These are phyloP conservation scores for Malassezia furfur DNA, from an alignment of 1,284 basidiomycete species.

Conservation along the genomic window DNA sequence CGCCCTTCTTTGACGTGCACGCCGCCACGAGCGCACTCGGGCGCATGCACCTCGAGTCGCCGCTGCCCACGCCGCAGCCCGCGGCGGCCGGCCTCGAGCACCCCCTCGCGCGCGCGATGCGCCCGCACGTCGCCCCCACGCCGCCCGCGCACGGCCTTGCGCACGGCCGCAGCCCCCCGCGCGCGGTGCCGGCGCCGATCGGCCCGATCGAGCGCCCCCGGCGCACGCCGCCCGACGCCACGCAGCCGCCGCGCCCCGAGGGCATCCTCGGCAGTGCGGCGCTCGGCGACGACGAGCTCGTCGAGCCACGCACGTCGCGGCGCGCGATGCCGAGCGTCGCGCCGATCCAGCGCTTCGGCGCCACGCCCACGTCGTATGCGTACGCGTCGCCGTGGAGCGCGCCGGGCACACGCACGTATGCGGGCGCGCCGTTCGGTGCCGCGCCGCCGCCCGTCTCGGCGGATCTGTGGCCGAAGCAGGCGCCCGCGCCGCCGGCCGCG, in stretches of 20 bases:
- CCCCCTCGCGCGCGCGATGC: neutral
- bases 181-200: slow-evolving; percentile 29
- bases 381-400: slow-evolving; percentile 13
- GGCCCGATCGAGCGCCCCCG: slow-evolving; percentile 45
- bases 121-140: neutral
- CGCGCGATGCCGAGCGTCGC: slow-evolving; percentile 24
- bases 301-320: slow-evolving; percentile 39
- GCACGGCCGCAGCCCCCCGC: slow-evolving; percentile 5
- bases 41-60: slow-evolving; percentile 6
- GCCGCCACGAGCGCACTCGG: slow-evolving; percentile 2
- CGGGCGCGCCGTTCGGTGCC: slow-evolving; percentile 28
- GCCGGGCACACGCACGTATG: slow-evolving; percentile 12
- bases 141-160: neutral
- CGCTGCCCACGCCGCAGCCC: neutral
- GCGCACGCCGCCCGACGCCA: slow-evolving; percentile 17
- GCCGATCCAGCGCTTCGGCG: slow-evolving; percentile 23
- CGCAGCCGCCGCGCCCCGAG: slow-evolving; percentile 21
- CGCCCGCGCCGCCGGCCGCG: neutral
- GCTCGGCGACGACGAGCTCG: slow-evolving; percentile 44
- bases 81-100: neutral
- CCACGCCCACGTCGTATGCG: neutral
- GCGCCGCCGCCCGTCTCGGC: neutral
- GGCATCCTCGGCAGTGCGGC: slow-evolving; percentile 46
- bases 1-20: slow-evolving; percentile 8
- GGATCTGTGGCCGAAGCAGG: slow-evolving; percentile 3